These are phyloP conservation scores for Didymella glomerata DNA, from an alignment of 2,329 filamentous ascomycete species.

Conservation along the genomic window DNA sequence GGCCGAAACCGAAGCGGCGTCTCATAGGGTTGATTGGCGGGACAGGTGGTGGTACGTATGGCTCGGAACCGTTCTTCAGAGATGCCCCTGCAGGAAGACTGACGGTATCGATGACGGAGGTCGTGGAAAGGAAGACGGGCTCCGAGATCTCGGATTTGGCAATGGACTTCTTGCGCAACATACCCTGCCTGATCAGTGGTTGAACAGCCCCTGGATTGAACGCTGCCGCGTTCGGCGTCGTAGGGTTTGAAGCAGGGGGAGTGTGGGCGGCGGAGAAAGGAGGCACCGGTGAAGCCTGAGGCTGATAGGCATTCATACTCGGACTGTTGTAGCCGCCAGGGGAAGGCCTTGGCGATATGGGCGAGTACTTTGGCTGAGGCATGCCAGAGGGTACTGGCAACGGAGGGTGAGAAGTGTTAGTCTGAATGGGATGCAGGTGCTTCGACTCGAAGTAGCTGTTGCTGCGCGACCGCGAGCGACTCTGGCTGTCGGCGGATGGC, in stretches of 20 bases:
- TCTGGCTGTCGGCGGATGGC: slow-evolving; percentile 39
- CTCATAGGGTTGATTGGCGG: slow-evolving; percentile 69
- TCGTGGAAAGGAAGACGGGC: slow-evolving; percentile 63
- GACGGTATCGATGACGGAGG: slow-evolving; percentile 66
- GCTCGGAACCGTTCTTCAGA: slow-evolving; percentile 60
- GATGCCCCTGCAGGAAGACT: slow-evolving; percentile 65
- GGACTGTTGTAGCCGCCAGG: slow-evolving; percentile 50
- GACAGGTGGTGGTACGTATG: slow-evolving; percentile 55
- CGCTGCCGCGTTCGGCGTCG: slow-evolving; percentile 52
- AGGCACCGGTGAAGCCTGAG: slow-evolving; percentile 57
- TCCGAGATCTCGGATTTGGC: slow-evolving; percentile 70
- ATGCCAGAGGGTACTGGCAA: slow-evolving; percentile 34
- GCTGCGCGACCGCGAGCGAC: slow-evolving; percentile 46
- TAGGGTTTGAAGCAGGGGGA: slow-evolving; percentile 60
- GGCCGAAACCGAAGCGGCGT: slow-evolving; percentile 57
- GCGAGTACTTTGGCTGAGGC: slow-evolving; percentile 38
- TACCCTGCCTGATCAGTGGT: slow-evolving; percentile 36
- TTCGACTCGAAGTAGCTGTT: slow-evolving; percentile 53
- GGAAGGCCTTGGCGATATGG: slow-evolving; percentile 50
- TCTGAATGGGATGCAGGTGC: slow-evolving; percentile 50
- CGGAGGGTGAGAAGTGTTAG: slow-evolving; percentile 37
- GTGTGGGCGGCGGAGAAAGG: slow-evolving; percentile 63
- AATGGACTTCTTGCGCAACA: slow-evolving; percentile 64
- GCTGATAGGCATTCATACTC: slow-evolving; percentile 38
- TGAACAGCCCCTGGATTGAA: slow-evolving; percentile 45